Evolutionary conservation across 441 rosid genomes (phyloP), one percentile per base, ranked within the genome.

Genomic region (Syzygium syzygioides): DNA sequence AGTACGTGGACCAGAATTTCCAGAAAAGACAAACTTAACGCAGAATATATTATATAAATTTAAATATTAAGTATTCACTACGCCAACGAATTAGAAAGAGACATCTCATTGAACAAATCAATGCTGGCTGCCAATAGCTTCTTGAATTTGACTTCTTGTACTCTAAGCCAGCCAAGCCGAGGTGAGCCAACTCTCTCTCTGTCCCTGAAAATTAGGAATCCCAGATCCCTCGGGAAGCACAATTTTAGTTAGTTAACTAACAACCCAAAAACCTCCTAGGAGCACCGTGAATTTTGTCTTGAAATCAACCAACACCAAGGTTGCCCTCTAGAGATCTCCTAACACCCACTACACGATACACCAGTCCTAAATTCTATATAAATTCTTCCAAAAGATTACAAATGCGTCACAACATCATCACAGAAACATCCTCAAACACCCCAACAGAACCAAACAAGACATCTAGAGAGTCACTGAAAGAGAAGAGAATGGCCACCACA

Each of bases 401-500:
- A 37, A 41, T 9, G n/a, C 32, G 55, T 37, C 55, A 85, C 55
- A 23, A 30, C 64, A 60, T 34, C 15, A 18, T 17, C 7, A 15
- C 15, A 25, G 50, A 37, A 37, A 26, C 23, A 55, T n/a, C 28
- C 8, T 41, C 48, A 41, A 8, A 53, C 60, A 66, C 14, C 8
- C 32, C 11, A 41, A 23, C 79, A 52, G n/a, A 64, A 55, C 37
- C 55, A 87, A 45, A 34, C 1, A 52, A 25, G 41, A 9, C 14
- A 85, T 32, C 55, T 37, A 48, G 19, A 34, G 48, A 68, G 34
- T 34, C 13, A 30, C 23, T 30, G 41, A 17, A 64, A 17, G 20
- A 30, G 41, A 62, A 62, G 76, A 85, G 86, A 87, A 89, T 90
- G 94, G 94, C 93, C 84, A 87, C 91, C 62, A 90, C 91, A 86